Evolutionary conservation across 2,329 filamentous ascomycete genomes (phyloP), one percentile per base, ranked within the genome.

Genomic region (Colletotrichum tamarilloi): DNA sequence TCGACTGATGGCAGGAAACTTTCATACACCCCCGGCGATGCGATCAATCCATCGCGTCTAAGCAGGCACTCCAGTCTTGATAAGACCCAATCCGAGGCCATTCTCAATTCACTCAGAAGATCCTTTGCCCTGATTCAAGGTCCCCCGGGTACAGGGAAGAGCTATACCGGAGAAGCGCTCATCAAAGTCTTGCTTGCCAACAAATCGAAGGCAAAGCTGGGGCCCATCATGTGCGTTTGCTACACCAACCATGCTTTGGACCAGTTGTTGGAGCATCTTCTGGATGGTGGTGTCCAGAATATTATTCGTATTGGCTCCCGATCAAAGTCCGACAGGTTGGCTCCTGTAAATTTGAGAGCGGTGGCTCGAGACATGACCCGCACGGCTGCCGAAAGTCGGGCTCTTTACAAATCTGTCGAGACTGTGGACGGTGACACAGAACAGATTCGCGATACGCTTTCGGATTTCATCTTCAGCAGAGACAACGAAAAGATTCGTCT

Each of bases 61-160:
- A 73, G 76, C 4, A 57, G 78, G 0, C 77, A 78, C 16, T 86
- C 88, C 0, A 82, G 78, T 0, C 84, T 94, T 0, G 91, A 93
- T 74, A 68, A 76, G 1, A 86, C 84, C 0, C 87, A 90, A 72
- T 86, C 87, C 5, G 71, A 76, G 4, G 89, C 90, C 1, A 79
- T 93, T 0, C 75, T 92, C 0, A 81, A 85, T 22, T 85, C 89
- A 3, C 80, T 94, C 0, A 84, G 82, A 0, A 84, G 86, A 1
- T 85, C 85, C 42, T 79, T 93, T 9, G 87, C 90, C 1, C 82
- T 93, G 5, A 92, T 93, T 12, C 92, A 94, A 81, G 92, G 92
- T 0, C 92, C 92, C 0, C 92, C 92, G 0, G 92, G 92, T 0
- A 94, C 92, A 0, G 92, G 92, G 0, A 94, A 94, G 77, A 88